Base-by-base conservation (phyloP, 2,329 filamentous ascomycete species). In the Neofusicoccum parvum region DNA sequence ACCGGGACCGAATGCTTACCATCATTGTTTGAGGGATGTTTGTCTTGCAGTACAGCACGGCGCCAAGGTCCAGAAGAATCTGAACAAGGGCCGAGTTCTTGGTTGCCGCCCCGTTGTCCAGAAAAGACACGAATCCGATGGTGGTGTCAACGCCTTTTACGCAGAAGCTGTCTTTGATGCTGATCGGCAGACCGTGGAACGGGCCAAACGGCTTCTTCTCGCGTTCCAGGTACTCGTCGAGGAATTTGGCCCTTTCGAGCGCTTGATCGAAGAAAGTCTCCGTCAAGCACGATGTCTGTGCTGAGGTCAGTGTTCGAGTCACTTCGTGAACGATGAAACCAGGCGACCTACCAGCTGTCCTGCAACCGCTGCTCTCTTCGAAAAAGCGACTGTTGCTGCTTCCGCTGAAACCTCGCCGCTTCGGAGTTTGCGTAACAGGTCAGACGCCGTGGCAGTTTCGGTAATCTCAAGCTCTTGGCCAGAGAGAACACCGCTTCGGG, bases 11-110 rank as follows among this genome's bases (percentile, higher is more conserved):
- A 39, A 14, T 41, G 72, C 77, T 10, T 66, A 83, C 81, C 83
- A 86, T 85, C 53, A 86, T 65, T 1, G 79, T 82, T 70, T 87
- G 85, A 3, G 85, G 85, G 65, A 86, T 74, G 15, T 83, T 86
- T 0, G 83, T 86, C 14, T 83, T 78, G 27, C 77, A 83, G 68
- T 84, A 82, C 67, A 86, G 80, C 1, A 87, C 78, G 3, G 80
- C 80, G 0, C 85, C 85, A 1, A 82, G 81, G 15, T 46, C 43
- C 15, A 58, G 27, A 14, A 72, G 46, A 50, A 86, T 80, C 15
- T 79, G 73, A 32, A 72, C 69, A 41, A 71, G 68, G 0, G 71
- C 54, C 17, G 71, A 69, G 37, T 71, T 68, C 3, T 67, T 66
- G n/a, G 69, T 69, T 4, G 60, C 37, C 5, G 64, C 53, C 0